Conservation (phyloP, 306 rosid genomes). For the Glycine latifolia region DNA sequence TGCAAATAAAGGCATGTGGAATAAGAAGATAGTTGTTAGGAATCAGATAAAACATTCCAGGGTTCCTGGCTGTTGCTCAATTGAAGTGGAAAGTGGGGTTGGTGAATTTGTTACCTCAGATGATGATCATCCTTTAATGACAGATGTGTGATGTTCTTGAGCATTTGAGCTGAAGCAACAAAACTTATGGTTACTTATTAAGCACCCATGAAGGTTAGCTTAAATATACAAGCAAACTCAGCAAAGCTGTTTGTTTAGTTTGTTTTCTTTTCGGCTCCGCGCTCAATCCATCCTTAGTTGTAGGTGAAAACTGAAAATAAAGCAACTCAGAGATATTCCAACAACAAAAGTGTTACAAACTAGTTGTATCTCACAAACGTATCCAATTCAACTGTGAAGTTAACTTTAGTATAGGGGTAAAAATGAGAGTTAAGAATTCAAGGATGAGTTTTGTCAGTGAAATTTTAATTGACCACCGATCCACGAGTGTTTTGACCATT, state of each 20-base stretch:
- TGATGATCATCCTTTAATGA: conserved; percentile 45
- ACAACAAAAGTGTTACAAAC: background rate
- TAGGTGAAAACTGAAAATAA: background rate
- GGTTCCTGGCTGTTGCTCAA: conserved; percentile 59
- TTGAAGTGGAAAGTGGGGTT: conserved; percentile 54
- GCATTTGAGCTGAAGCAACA: conserved; percentile 46
- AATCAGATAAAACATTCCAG: conserved; percentile 54
- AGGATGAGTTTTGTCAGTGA: background rate
- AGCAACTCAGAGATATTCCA: background rate
- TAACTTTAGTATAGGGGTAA: background rate
- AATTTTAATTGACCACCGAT: background rate
- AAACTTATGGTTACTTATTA: conserved; percentile 41
- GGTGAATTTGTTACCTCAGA: conserved; percentile 46
- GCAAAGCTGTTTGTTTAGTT: background rate
- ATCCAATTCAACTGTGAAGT: conserved; percentile 2
- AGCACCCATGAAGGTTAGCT: conserved; percentile 13
- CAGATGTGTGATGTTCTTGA: conserved; percentile 52
- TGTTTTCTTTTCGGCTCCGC: background rate
- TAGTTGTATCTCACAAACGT: background rate
- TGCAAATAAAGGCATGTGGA: conserved; percentile 70
- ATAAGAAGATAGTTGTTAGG: conserved; percentile 56
- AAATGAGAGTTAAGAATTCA: background rate
- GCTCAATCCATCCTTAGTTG: background rate
- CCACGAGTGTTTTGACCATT: no score
- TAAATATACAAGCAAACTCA: conserved; percentile 4